Conservation (phyloP, 495 filamentous ascomycete genomes). For the Xylaria curta region DNA sequence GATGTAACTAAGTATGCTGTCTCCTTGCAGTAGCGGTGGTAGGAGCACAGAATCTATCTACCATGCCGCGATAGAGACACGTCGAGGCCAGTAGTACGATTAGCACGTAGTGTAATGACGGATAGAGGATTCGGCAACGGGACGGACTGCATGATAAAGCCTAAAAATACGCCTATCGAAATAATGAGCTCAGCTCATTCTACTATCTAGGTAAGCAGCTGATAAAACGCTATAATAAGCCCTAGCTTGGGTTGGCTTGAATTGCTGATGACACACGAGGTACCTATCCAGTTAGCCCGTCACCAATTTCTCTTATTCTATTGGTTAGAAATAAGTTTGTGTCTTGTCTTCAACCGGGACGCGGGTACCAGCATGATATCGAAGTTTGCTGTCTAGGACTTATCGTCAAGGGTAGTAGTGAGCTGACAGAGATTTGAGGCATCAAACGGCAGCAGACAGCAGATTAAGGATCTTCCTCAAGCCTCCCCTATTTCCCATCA, state of each 20-base stretch:
- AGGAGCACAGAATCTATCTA: not conserved
- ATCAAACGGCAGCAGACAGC: not conserved
- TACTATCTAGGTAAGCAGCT: conserved; percentile 3
- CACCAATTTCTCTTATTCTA: not conserved
- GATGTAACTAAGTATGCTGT: not conserved
- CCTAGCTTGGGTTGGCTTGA: conserved; percentile 4
- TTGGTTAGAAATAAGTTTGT: not conserved
- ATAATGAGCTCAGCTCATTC: conserved; percentile 22
- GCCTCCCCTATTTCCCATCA: conserved; percentile 5
- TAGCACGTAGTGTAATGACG: not conserved
- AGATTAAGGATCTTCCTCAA: not conserved
- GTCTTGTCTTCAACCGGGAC: not conserved
- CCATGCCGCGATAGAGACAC: not conserved
- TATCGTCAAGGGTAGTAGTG: not conserved
- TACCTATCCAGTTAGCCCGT: not conserved
- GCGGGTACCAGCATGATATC: not conserved
- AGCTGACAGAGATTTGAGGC: not conserved
- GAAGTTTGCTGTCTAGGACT: conserved; percentile 2
- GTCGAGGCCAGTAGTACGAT: not conserved
- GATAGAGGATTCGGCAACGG: not conserved
- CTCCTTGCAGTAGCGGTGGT: not conserved
- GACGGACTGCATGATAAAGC: conserved; percentile 8
- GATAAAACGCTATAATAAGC: conserved; percentile 17
- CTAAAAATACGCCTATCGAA: conserved; percentile 23
- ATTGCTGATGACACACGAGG: not conserved